Percentiles rank a stretch among this genome's conserved stretches.
These are phyloP conservation scores for Exophiala mesophila DNA, from an alignment of 2,329 filamentous ascomycete genomes.

Conservation along the genomic window DNA sequence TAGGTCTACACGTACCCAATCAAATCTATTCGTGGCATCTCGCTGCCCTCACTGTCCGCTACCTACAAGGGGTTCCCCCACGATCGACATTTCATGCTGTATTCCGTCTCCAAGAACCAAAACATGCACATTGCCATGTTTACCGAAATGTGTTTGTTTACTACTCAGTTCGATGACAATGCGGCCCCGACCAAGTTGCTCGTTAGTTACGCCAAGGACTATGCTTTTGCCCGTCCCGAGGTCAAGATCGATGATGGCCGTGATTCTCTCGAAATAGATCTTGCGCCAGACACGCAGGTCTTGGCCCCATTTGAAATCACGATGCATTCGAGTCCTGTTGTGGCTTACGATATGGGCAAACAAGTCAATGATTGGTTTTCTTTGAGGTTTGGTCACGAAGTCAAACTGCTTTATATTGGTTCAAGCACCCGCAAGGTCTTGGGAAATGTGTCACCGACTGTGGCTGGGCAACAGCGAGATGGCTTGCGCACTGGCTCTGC, in stretches of 20 bases:
- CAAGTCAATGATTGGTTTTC: slow-evolving; percentile 63
- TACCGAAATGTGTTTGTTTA: slow-evolving; percentile 60
- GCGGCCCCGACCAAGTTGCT: slow-evolving; percentile 28
- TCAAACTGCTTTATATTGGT: slow-evolving; percentile 62
- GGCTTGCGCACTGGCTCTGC: not conserved
- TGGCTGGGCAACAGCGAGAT: slow-evolving; percentile 25
- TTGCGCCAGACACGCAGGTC: slow-evolving; percentile 47
- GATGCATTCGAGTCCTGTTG: slow-evolving; percentile 56
- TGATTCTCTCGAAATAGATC: slow-evolving; percentile 51
- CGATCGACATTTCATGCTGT: slow-evolving; percentile 68
- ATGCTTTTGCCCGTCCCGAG: slow-evolving; percentile 22
- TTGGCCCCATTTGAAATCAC: slow-evolving; percentile 50
- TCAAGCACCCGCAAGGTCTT: slow-evolving; percentile 56
- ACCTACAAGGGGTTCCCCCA: slow-evolving; percentile 59
- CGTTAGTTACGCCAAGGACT: slow-evolving; percentile 20
- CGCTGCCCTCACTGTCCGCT: slow-evolving; percentile 50
- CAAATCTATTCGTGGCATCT: slow-evolving; percentile 63
- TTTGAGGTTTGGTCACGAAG: slow-evolving; percentile 57
- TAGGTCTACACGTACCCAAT: slow-evolving; percentile 69
- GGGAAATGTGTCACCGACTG: slow-evolving; percentile 53
- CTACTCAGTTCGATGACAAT: slow-evolving; percentile 38
- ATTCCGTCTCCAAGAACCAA: slow-evolving; percentile 45
- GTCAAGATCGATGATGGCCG: slow-evolving; percentile 14
- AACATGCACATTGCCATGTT: slow-evolving; percentile 58
- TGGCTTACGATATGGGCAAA: slow-evolving; percentile 59